Evolutionary conservation across 2,329 filamentous ascomycete genomes (phyloP), one percentile per base, ranked within the genome.

Genomic region (Hymenoscyphus occultus): DNA sequence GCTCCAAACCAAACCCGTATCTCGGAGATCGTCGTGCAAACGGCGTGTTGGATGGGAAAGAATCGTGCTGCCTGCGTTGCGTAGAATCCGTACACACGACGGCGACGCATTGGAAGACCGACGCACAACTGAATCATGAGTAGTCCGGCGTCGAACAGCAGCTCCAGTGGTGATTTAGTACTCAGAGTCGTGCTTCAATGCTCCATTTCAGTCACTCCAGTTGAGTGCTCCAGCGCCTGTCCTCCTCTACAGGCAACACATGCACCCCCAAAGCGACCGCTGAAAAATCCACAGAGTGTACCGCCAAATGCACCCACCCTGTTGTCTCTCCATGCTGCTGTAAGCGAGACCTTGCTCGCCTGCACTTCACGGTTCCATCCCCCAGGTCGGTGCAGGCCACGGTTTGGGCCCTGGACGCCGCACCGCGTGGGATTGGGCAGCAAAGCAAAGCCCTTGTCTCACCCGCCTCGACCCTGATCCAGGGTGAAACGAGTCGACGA

Each of bases 401-500:
- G 35, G 14, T 63, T 32, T 39, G 62, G 42, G 40, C 56, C 62
- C 56, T 60, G 59, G 60, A 22, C 19, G 35, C 35, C 48, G 60
- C 35, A 56, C 40, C 65, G 69, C 69, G 64, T 71, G 68, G 67
- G 71, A 74, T 73, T 73, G 69, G 71, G 67, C 68, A 70, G 69
- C 70, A 69, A 62, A 59, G 42, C 58, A 60, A 71, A 62, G 67
- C 60, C 70, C 70, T 69, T 59, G 67, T 67, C 67, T 64, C 64
- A 64, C 64, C 62, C 66, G 69, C 56, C 63, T 60, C 35, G 39
- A 70, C 62, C 67, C 67, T 58, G 62, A 64, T 64, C 61, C 19
- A 66, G 60, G 69, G 70, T 73, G 72, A 74, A 73, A 74, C 72
- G 63, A 61, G 69, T 64, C 68, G 64, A 62, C 65, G 40, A 65